Base-by-base conservation (phyloP, 352 stramenopile genomes). In the Pythium aristosporum region DNA sequence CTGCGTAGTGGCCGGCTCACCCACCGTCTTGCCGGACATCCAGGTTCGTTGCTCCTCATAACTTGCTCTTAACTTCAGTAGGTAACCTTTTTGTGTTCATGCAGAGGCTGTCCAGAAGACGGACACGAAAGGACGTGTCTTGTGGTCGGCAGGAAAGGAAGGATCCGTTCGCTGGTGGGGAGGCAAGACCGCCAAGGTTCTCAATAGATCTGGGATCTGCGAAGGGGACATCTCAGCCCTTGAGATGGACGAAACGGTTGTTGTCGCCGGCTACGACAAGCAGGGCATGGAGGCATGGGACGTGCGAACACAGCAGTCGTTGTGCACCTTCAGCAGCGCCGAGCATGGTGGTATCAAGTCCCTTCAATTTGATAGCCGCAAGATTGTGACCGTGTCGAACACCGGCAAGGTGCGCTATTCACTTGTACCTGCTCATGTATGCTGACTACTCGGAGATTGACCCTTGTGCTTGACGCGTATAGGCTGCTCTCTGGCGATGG, bases 231-330 rank as follows among this genome's bases (percentile, higher is more conserved):
- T 96, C 52, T 89, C 80, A 3, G 80, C 80, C 5, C 75, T 96
- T 6, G 86, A 96, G 65, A 96, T 96, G 87, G 87, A 96, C 63
- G 87, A 96, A 55, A 92, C 83, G 32, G 84, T 94, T 15, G 87
- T 96, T 21, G 84, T 96, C 43, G 87, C 87, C 30, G 87, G 84
- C 50, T 96, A 94, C 72, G 78, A 63, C 4, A 74, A 82, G 39
- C 85, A 91, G 61, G 87, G 87, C 51, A 94, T 96, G 84, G 84
- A 96, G 57, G 81, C 87, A 10, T 96, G 87, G 87, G 87, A 96
- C 42, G 85, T 96, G 11, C 80, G 87, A 61, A 96, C 87, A 28
- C 87, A 96, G 68, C 87, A 96, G 59, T 74, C 87, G 13, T 66
- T 96, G 37, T 91, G 80, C 66, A 89, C 85, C 53, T 96, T 96